A percentile compares a stretch with the other conserved stretches of the same genome.
These are phyloP conservation scores for Mycena rebaudengoi DNA, from an alignment of 768 basidiomycete species.

Conservation along the genomic window DNA sequence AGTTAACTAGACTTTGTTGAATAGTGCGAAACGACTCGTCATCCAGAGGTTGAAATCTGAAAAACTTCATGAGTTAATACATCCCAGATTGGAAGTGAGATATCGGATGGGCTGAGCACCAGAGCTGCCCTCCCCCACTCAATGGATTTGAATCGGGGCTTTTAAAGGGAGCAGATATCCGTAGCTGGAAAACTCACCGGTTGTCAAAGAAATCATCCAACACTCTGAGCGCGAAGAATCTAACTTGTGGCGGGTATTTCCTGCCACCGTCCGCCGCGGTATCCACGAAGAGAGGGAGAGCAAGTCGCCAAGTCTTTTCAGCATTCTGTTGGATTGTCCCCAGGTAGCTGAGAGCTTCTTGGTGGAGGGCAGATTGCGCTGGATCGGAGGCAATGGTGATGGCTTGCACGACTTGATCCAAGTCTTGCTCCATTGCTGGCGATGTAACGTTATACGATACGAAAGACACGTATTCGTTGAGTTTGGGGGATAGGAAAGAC, in stretches of 20 bases:
- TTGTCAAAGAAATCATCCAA: slow-evolving; percentile 86
- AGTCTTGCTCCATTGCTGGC: slow-evolving; percentile 80
- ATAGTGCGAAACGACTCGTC: slow-evolving; percentile 74
- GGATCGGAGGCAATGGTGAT: slow-evolving; percentile 90
- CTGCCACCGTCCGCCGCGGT: slow-evolving; percentile 64
- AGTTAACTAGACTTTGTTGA: slow-evolving; percentile 80
- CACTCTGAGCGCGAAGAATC: slow-evolving; percentile 84
- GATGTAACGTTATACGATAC: not conserved
- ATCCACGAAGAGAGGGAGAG: slow-evolving; percentile 77
- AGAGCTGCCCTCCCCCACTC: too few relatives aligned
- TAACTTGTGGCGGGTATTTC: slow-evolving; percentile 74
- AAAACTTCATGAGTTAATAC: slow-evolving; percentile 25
- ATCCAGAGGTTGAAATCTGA: slow-evolving; percentile 72
- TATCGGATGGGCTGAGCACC: too few relatives aligned
- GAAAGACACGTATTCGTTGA: too few relatives aligned
- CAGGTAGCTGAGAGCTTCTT: slow-evolving; percentile 88
- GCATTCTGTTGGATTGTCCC: slow-evolving; percentile 80
- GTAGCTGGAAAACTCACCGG: slow-evolving; percentile 60
- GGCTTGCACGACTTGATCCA: slow-evolving; percentile 82
- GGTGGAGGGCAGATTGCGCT: slow-evolving; percentile 73
- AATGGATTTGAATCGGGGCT: too few relatives aligned
- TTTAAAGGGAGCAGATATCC: not conserved
- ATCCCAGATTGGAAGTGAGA: slow-evolving; percentile 22
- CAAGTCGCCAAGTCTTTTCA: slow-evolving; percentile 81
- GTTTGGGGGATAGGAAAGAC: too few relatives aligned